Evolutionary conservation across 2,329 filamentous ascomycete species (phyloP).

Genomic region (Trichoderma sp.): DNA sequence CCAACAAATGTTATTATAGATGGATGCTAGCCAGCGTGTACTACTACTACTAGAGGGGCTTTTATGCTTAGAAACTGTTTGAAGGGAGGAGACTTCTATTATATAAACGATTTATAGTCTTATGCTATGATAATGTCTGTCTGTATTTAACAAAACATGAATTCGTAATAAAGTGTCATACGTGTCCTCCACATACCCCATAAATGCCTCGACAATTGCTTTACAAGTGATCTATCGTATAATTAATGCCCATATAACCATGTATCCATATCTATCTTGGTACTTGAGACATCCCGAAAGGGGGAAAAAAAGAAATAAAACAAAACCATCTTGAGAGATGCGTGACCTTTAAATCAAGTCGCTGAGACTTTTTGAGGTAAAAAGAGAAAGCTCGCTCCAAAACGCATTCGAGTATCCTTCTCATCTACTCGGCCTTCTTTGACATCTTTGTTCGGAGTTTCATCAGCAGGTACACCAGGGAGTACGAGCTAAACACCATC

Average conservation of each 20-base stretch:
- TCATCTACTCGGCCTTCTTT: slow-evolving; percentile 46
- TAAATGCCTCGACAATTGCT: neutral
- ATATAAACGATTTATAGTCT: neutral
- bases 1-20: neutral
- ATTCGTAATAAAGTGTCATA: neutral
- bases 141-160: neutral
- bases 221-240: neutral
- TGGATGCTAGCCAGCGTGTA: neutral
- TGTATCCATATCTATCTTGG: neutral
- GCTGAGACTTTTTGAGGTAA: neutral
- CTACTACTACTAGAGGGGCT: neutral
- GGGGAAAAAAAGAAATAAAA: neutral
- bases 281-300: neutral
- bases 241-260: neutral
- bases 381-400: neutral
- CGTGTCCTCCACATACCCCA: neutral
- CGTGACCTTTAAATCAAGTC: neutral
- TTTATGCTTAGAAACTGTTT: neutral
- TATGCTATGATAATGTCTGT: neutral
- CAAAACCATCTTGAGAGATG: neutral
- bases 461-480: slow-evolving; percentile 48
- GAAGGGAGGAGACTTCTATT: neutral
- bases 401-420: no score
- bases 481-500: slow-evolving; percentile 57
- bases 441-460: slow-evolving; percentile 51